Evolutionary conservation across 306 rosid genomes (phyloP), one percentile per base, ranked within the genome.

Genomic region (Elaeagnus macrophylla): DNA sequence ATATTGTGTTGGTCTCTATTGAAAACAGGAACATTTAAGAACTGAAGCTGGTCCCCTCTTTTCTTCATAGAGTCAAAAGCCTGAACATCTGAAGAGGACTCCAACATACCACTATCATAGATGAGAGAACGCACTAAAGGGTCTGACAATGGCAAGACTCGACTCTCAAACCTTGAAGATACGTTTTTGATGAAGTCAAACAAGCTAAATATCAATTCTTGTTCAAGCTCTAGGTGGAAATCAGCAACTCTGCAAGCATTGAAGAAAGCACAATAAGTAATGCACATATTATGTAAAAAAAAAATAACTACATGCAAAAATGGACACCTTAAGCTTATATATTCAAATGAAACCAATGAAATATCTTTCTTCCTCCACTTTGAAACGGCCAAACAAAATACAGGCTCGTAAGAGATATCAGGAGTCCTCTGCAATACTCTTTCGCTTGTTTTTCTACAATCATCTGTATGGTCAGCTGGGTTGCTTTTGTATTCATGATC

Each of bases 311-410:
- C 65, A 48, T 41, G 56, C 51, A 54, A 60, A 14, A 67, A 71
- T 51, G 51, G 11, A 60, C 51, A 91, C 97, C 97, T 83, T 78
- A 91, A 67, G 81, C 74, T 76, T 74, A 91, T 76, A 75, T 78
- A 74, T 70, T 86, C 96, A 72, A 86, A 86, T 45, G 97, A 86
- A 70, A 91, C 82, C 68, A 91, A 71, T 44, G 89, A 79, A 59
- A 70, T 72, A 71, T 91, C 96, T 67, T 79, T 82, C 83, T 91
- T 91, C 78, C 88, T 80, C 97, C 97, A 90, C 66, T 91, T 91
- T 10, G 96, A 91, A 57, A 83, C 78, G 32, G 80, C 84, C 25
- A 91, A 75, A 72, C 70, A 62, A 62, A 91, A 60, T 51, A 78
- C 82, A 36, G 97, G 91, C 70, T 68, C 84, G 45, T 54, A 56